Conservation (phyloP, 2,329 filamentous ascomycete species). For the Orbilia brochopaga region DNA sequence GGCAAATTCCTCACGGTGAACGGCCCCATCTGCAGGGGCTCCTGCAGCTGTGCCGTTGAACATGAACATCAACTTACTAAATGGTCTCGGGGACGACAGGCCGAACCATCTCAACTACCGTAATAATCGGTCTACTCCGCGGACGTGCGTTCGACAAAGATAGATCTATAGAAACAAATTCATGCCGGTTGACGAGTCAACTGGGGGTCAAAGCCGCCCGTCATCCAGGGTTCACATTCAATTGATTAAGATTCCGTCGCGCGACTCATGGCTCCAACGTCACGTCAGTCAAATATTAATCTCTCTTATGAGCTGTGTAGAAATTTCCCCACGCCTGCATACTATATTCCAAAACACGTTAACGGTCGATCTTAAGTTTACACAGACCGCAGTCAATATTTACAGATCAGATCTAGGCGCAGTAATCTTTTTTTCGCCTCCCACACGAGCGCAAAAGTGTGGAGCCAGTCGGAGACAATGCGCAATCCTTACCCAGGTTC, state of each 20-base stretch:
- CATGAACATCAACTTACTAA: too few species aligned
- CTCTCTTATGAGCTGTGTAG: background rate
- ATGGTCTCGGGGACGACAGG: too few species aligned
- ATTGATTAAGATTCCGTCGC: background rate
- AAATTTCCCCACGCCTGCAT: background rate
- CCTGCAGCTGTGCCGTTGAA: too few species aligned
- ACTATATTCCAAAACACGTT: background rate
- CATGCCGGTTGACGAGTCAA: too few species aligned
- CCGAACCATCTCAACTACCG: too few species aligned
- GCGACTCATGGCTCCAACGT: background rate
- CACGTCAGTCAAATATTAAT: background rate
- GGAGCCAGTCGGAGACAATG: background rate
- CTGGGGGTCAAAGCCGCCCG: too few species aligned
- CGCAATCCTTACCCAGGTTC: too few species aligned
- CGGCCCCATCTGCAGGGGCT: too few species aligned
- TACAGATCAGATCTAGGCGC: background rate
- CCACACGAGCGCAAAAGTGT: background rate
- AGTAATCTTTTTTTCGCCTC: background rate
- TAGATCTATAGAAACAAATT: too few species aligned
- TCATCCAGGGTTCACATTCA: conserved; percentile 1
- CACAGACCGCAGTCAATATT: background rate
- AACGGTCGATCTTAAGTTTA: background rate
- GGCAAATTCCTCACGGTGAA: too few species aligned
- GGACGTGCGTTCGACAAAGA: too few species aligned
- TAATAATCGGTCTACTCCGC: too few species aligned